phyloP scores from a whole-genome alignment of 2,329 filamentous ascomycete genomes.

The Aureobasidium sp. region DNA sequence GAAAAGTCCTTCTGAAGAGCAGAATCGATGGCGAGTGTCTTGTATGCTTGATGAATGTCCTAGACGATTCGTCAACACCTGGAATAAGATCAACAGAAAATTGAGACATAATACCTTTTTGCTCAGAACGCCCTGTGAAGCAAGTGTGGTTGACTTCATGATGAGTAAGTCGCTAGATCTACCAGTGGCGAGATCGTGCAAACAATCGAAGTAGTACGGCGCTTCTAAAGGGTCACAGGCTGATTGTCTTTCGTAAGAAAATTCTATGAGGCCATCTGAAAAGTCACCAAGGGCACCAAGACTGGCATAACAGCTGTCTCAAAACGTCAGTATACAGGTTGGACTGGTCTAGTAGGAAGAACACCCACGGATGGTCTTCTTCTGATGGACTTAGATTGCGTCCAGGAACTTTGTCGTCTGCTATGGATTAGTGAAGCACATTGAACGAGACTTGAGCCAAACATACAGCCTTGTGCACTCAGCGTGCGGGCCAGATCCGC shows the following conservation, averaged over 20 bases:
- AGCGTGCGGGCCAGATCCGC: conserved; percentile 30
- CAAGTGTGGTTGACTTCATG: conserved; percentile 50
- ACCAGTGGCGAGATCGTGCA: conserved; percentile 52
- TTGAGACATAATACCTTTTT: conserved; percentile 28
- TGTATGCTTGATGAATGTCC: conserved; percentile 53
- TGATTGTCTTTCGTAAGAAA: conserved; percentile 56
- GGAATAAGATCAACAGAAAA: neutral
- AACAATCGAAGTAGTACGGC: conserved; percentile 58
- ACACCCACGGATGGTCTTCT: conserved; percentile 31
- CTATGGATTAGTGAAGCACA: neutral
- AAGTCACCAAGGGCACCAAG: conserved; percentile 58
- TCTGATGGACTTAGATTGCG: conserved; percentile 21
- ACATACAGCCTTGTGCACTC: conserved; percentile 29
- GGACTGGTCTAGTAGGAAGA: neutral
- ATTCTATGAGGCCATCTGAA: conserved; percentile 53
- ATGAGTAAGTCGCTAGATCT: conserved; percentile 52
- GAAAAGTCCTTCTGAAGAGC: conserved; percentile 37
- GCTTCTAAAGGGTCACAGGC: conserved; percentile 47
- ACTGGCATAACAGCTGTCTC: conserved; percentile 49
- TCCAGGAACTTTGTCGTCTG: conserved; percentile 12
- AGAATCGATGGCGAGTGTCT: conserved; percentile 49
- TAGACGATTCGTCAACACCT: neutral
- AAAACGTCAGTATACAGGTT: conserved; percentile 1
- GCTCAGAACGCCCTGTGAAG: conserved; percentile 52
- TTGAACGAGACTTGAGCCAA: conserved; percentile 17